Base-by-base conservation (phyloP, 2,329 filamentous ascomycete species). In the Alternaria longipes region DNA sequence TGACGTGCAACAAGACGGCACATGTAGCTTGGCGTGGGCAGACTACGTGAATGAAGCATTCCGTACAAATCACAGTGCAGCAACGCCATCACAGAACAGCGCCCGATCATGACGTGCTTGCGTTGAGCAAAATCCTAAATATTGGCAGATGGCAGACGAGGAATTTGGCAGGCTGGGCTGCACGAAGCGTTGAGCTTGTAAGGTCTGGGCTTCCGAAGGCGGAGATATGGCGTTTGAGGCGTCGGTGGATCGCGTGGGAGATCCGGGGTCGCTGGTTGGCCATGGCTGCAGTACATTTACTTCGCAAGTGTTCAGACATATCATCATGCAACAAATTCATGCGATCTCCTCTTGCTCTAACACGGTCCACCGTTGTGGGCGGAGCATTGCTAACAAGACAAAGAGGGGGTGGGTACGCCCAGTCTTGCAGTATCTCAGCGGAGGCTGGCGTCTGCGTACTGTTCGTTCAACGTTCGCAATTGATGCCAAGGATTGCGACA, bases 131-230 rank as follows among this genome's bases (percentile, higher is more conserved):
- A 49, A 65, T 60, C 54, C 60, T 56, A 58, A 62, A 30, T 42
- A 56, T 62, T 52, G 41, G 53, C 61, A 62, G 56, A 55, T 46
- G 47, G 41, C 54, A 49, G 62, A 71, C 69, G 69, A 69, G 68
- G 66, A 57, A 54, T 61, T 56, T 59, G 60, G 63, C 58, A 68
- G 64, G 60, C 64, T 72, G 65, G 60, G 62, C 63, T 51, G 50
- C 56, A 30, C 54, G 57, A 57, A 65, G 60, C 64, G 68, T 63
- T 71, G 72, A 72, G 66, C 67, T 74, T 74, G 68, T 68, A 44
- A 62, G 65, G 61, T 64, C 73, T 75, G 69, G 74, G 73, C 73
- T 69, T 40, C 45, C 47, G 59, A 41, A 49, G 55, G 63, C 50
- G 53, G 60, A 59, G 56, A 59, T 46, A 56, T 62, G 64, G 64